Evolutionary conservation across 176 grass and related monocot genomes (phyloP).

Genomic region (Zizania latifolia): DNA sequence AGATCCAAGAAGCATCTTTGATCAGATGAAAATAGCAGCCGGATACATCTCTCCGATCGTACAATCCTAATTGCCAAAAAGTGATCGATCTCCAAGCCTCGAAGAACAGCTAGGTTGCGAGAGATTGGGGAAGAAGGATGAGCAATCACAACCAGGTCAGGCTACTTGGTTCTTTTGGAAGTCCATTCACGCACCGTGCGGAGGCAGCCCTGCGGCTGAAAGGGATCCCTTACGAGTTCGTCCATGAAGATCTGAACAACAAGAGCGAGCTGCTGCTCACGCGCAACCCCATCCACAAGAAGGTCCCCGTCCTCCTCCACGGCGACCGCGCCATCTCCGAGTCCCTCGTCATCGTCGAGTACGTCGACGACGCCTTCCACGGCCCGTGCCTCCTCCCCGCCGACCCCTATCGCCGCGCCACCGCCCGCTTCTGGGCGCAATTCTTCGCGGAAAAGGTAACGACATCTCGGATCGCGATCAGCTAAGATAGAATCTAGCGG

Average conservation of each 20-base stretch:
- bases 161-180: neutral
- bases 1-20: too few relatives aligned
- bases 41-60: too few relatives aligned
- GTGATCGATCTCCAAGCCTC: too few relatives aligned
- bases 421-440: constrained; percentile 30
- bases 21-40: too few relatives aligned
- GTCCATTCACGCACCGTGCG: constrained; percentile 23
- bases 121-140: too few relatives aligned
- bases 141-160: neutral
- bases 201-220: constrained; percentile 31
- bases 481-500: too few relatives aligned
- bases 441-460: too few relatives aligned
- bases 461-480: too few relatives aligned
- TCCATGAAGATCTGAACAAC: constrained; percentile 22
- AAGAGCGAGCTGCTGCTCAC: constrained; percentile 13
- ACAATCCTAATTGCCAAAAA: too few relatives aligned
- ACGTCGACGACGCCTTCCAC: constrained; percentile 42
- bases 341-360: constrained; percentile 43
- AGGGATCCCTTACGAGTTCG: constrained; percentile 22
- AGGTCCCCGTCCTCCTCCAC: constrained; percentile 35
- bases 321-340: constrained; percentile 13
- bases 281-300: constrained; percentile 37
- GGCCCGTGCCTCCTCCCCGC: neutral
- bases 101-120: too few relatives aligned
- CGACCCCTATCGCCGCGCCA: constrained; percentile 20